phyloP scores from a whole-genome alignment of 805 yeast species.

The Kuraishia capsulata region DNA sequence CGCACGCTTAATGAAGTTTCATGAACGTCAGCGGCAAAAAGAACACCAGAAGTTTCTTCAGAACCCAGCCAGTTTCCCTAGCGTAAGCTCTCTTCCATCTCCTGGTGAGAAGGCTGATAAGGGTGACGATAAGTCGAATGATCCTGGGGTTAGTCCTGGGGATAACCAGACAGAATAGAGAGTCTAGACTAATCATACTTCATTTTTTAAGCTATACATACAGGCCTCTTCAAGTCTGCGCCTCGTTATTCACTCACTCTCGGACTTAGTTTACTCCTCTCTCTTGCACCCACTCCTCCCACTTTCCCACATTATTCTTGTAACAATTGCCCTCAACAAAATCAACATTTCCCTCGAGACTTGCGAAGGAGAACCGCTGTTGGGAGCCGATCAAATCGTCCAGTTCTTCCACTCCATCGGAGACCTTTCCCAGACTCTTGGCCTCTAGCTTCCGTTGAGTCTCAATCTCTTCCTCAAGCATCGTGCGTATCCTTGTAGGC shows the following conservation, averaged over 20 bases:
- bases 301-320: conserved; percentile 41
- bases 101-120: conserved; percentile 1
- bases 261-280: conserved; percentile 54
- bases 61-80: conserved; percentile 24
- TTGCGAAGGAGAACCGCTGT: conserved; percentile 50
- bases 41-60: conserved; percentile 15
- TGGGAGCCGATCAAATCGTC: conserved; percentile 11
- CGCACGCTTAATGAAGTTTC: conserved; percentile 26
- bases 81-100: conserved; percentile 9
- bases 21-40: conserved; percentile 23
- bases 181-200: no score
- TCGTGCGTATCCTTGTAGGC: conserved; percentile 43
- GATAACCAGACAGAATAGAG: no score
- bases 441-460: conserved; percentile 40
- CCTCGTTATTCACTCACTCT: no score
- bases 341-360: conserved; percentile 65
- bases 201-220: no score
- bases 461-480: conserved; percentile 58
- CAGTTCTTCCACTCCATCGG: conserved; percentile 23
- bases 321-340: conserved; percentile 66
- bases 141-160: no score
- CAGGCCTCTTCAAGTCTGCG: no score
- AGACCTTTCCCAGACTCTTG: conserved; percentile 34
- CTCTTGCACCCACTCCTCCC: conserved; percentile 79
- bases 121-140: no score